Evolutionary conservation across 495 filamentous ascomycete genomes (phyloP).

Genomic region (Penicillium tannophilum): DNA sequence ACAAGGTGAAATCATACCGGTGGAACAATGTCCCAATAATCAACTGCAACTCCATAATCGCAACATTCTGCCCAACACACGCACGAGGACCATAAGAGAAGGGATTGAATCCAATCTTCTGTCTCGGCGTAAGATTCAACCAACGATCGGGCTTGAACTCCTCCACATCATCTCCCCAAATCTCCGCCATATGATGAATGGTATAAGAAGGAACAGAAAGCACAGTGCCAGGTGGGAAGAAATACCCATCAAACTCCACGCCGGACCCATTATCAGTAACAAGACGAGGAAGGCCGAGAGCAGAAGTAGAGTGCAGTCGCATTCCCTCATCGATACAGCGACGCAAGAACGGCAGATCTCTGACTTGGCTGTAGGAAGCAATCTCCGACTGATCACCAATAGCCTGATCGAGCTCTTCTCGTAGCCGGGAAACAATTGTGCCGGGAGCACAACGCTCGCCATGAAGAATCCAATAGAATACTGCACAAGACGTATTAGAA

Average conservation of each 20-base stretch:
- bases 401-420: slow-evolving; percentile 66
- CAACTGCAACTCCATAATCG: slow-evolving; percentile 80
- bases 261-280: slow-evolving; percentile 56
- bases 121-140: slow-evolving; percentile 54
- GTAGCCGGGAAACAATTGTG: slow-evolving; percentile 62
- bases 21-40: slow-evolving; percentile 70
- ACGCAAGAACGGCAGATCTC: slow-evolving; percentile 68
- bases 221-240: slow-evolving; percentile 67
- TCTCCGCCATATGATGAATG: slow-evolving; percentile 70
- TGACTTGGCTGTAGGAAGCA: slow-evolving; percentile 62
- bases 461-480: slow-evolving; percentile 70
- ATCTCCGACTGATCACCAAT: slow-evolving; percentile 52
- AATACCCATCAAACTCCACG: slow-evolving; percentile 49
- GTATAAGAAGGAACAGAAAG: slow-evolving; percentile 77
- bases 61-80: slow-evolving; percentile 77
- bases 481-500: slow-evolving; percentile 74
- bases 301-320: slow-evolving; percentile 77
- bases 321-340: slow-evolving; percentile 77
- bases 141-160: slow-evolving; percentile 78
- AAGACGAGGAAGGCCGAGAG: slow-evolving; percentile 74
- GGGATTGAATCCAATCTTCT: slow-evolving; percentile 73
- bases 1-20: slow-evolving; percentile 66
- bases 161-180: slow-evolving; percentile 73
- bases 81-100: slow-evolving; percentile 73
- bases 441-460: slow-evolving; percentile 46